Conservation (phyloP, 208 protist genomes). For the Wallacemonas collosoma region DNA sequence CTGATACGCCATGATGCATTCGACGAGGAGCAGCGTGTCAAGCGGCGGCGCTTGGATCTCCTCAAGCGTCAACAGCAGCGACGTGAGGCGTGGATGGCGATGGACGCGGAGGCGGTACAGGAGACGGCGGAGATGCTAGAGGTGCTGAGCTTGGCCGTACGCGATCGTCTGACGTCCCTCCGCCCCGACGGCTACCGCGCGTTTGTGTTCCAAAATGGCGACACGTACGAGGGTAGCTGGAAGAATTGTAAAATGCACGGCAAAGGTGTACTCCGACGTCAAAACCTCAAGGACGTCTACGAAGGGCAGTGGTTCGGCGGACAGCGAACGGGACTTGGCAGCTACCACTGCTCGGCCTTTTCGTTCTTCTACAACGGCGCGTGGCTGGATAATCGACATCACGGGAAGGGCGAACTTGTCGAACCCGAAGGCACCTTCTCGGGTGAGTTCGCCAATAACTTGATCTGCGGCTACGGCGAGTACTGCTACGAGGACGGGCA, state of each 20-base stretch:
- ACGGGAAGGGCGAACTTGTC: constrained; percentile 82
- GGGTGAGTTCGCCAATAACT: constrained; percentile 80
- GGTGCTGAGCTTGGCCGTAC: constrained; percentile 48
- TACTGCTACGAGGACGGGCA: constrained; percentile 89
- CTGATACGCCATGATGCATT: constrained; percentile 32
- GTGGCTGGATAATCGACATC: constrained; percentile 81
- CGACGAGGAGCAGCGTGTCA: constrained; percentile 40
- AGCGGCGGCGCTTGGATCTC: constrained; percentile 39
- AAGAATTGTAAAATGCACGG: constrained; percentile 87
- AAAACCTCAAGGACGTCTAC: constrained; percentile 68
- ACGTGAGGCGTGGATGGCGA: constrained; percentile 43
- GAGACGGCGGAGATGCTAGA: constrained; percentile 52
- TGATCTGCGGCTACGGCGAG: constrained; percentile 83
- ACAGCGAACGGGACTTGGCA: constrained; percentile 72
- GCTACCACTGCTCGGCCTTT: constrained; percentile 53
- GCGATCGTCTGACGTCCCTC: constrained; percentile 60
- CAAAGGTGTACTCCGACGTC: constrained; percentile 61
- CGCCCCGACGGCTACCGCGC: constrained; percentile 78
- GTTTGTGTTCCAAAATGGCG: constrained; percentile 79
- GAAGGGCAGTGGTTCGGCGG: constrained; percentile 90
- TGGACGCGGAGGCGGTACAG: constrained; percentile 40
- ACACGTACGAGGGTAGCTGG: constrained; percentile 91
- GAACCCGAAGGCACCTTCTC: constrained; percentile 80
- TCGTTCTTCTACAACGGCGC: constrained; percentile 78
- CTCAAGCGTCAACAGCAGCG: constrained; percentile 55